Evolutionary conservation across 2,329 filamentous ascomycete species (phyloP), one percentile per base, ranked within the genome.

Genomic region (Bertia moriformis): DNA sequence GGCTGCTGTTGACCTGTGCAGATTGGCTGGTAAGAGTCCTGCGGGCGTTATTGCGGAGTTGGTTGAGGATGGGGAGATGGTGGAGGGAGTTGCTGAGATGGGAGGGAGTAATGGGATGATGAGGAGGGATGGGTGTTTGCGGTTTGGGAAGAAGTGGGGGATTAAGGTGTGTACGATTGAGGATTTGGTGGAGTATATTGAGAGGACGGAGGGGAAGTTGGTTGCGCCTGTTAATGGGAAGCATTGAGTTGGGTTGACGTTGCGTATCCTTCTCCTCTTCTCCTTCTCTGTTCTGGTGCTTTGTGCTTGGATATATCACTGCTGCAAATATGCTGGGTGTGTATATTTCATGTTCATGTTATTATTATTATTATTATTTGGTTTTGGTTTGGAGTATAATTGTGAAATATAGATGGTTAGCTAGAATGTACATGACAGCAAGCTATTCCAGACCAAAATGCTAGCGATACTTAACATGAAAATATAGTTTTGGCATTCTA

Each of bases 151-250:
- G 54, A 63, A 61, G 52, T 79, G 67, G 62, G 75, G 73, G 4
- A 60, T 80, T 45, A 74, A 69, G 56, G 71, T 75, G 19, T 75
- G 73, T 46, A 79, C 75, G 36, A 78, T 80, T 57, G 75, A 78
- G 56, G 73, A 74, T 57, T 48, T 80, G 59, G 65, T 75, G 27
- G 57, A 55, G 40, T 73, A 73, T 55, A 56, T 78, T 44, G 66
- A 74, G 48, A 62, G 60, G 50, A 64, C 55, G 33, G 67, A 71
- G 52, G 64, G 62, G 4, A n/a, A n/a, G n/a, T n/a, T n/a, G n/a
- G n/a, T n/a, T n/a, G 38, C 22, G 15, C 15, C 27, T 19, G 30
- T 33, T 19, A 38, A 20, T 40, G 39, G 24, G 18, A 14, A 18
- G 4, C 18, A 35, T 5, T 17, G 38, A 30, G 22, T 14, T 35